These are phyloP conservation scores for Sphagnurus paluster DNA, from an alignment of 1,284 basidiomycete genomes.

Conservation along the genomic window DNA sequence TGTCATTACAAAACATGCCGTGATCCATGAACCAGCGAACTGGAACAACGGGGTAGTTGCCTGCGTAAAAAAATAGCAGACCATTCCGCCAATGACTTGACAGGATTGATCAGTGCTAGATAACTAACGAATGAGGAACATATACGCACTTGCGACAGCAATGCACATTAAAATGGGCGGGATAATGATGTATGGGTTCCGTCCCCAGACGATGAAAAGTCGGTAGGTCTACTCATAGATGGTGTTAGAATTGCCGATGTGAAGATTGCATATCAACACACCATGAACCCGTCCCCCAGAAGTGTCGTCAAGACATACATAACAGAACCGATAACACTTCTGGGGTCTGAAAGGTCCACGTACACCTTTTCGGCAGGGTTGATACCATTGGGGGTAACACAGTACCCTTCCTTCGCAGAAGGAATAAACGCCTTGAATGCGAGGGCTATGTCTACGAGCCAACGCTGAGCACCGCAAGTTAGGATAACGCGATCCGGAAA, in stretches of 20 bases:
- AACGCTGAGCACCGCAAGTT: constrained; percentile 15
- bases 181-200: constrained; percentile 17
- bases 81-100: constrained; percentile 18
- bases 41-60: constrained; percentile 20
- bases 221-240: constrained; percentile 18
- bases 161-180: constrained; percentile 18
- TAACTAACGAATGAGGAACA: neutral
- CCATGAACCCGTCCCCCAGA: constrained; percentile 23
- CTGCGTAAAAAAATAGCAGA: constrained; percentile 19
- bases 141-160: constrained; percentile 15
- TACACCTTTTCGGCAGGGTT: constrained; percentile 22
- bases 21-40: constrained; percentile 23
- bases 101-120: neutral
- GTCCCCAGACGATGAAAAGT: constrained; percentile 20
- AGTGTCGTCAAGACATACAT: constrained; percentile 21
- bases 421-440: constrained; percentile 21
- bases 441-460: constrained; percentile 19
- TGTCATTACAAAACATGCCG: constrained; percentile 21
- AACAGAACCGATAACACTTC: constrained; percentile 16
- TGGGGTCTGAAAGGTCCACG: constrained; percentile 19
- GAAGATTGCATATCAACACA: constrained; percentile 5
- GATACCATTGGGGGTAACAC: constrained; percentile 10
- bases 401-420: constrained; percentile 14
- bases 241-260: neutral
- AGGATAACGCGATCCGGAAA: neutral